Conservation (phyloP, 306 rosid species). For the Cucurbita moschata region DNA sequence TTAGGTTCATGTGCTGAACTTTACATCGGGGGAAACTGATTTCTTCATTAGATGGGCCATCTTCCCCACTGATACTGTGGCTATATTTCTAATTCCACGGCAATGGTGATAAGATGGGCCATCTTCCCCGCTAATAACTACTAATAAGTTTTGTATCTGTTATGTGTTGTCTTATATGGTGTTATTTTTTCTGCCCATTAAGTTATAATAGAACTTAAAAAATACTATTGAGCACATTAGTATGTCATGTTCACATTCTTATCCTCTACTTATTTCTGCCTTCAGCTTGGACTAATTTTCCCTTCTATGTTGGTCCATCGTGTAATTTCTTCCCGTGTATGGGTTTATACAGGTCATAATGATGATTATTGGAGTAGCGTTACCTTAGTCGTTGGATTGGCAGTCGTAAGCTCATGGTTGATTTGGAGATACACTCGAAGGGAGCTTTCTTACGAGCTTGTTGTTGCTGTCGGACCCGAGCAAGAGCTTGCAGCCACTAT, state of each 20-base stretch:
- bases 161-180: background rate
- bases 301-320: background rate
- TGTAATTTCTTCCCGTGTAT: background rate
- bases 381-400: slow-evolving; percentile 16
- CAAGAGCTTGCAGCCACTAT: slow-evolving; percentile 41
- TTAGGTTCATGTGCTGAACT: slow-evolving; percentile 29
- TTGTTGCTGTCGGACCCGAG: slow-evolving; percentile 15
- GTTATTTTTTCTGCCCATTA: background rate
- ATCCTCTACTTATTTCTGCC: background rate
- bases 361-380: slow-evolving; percentile 16
- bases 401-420: slow-evolving; percentile 19
- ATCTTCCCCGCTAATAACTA: slow-evolving; percentile 12
- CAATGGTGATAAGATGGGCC: slow-evolving; percentile 12
- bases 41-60: slow-evolving; percentile 20
- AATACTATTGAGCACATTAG: background rate
- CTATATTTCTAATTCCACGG: too few relatives aligned
- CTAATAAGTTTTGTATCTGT: background rate
- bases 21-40: slow-evolving; percentile 14
- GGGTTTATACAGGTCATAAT: slow-evolving; percentile 21
- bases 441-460: slow-evolving; percentile 18
- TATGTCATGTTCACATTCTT: background rate
- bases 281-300: background rate
- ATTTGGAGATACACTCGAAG: slow-evolving; percentile 10
- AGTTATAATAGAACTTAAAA: background rate
- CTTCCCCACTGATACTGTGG: background rate